A percentile compares a stretch with the other conserved stretches of the same genome.
These are phyloP conservation scores for Lenwebbia sp. DNA, from an alignment of 345 rosid species.

Conservation along the genomic window DNA sequence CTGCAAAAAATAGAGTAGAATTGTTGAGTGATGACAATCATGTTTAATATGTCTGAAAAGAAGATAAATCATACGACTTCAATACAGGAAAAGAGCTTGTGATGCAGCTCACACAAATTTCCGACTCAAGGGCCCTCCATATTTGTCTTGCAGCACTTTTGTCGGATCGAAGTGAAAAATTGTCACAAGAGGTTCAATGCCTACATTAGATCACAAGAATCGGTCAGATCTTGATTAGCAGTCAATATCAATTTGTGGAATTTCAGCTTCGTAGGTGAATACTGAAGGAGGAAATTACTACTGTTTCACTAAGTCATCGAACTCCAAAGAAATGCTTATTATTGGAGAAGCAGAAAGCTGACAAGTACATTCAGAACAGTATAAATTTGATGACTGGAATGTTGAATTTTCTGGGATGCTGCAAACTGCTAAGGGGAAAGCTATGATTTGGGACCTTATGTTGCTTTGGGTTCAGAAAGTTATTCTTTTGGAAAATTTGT, in stretches of 20 bases:
- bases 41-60: background rate
- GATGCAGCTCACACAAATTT: constrained; percentile 18
- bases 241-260: background rate
- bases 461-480: background rate
- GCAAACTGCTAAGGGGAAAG: background rate
- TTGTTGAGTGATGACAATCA: background rate
- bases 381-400: background rate
- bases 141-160: constrained; percentile 17
- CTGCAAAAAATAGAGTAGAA: background rate
- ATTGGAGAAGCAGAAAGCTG: background rate
- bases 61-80: background rate
- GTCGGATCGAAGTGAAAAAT: constrained; percentile 33
- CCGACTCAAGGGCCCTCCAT: constrained; percentile 22
- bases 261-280: background rate
- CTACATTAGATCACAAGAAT: background rate
- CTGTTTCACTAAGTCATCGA: background rate
- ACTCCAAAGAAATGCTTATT: background rate
- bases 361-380: background rate
- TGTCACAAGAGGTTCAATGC: constrained; percentile 26
- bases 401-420: background rate
- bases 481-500: background rate
- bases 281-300: background rate
- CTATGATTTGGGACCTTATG: background rate
- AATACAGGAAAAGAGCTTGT: background rate
- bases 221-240: background rate